Evolutionary conservation across 2,329 filamentous ascomycete genomes (phyloP).

Genomic region (Dothistroma pini): DNA sequence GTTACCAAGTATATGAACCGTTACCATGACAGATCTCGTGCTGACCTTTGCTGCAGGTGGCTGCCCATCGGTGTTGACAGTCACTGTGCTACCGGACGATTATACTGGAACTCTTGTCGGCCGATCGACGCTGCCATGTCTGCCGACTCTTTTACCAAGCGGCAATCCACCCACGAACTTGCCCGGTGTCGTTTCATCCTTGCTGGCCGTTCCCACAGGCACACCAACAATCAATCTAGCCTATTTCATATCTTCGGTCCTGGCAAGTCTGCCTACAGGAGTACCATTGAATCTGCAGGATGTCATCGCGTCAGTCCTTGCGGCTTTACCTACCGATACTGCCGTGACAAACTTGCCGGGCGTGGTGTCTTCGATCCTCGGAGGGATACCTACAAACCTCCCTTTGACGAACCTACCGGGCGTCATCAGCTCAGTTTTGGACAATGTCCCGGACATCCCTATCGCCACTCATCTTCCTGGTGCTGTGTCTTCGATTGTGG

Average conservation of each 20-base stretch:
- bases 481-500: not conserved
- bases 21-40: not conserved
- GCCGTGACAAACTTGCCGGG: not conserved
- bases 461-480: not conserved
- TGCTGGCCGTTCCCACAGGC: not conserved
- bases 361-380: not conserved
- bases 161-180: not conserved
- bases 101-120: not conserved
- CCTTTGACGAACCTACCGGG: not conserved
- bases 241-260: not conserved
- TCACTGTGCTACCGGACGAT: slow-evolving; percentile 3
- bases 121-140: not conserved
- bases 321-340: not conserved
- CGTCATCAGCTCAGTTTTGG: not conserved
- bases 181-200: not conserved
- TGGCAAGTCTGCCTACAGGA: not conserved
- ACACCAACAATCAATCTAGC: slow-evolving; percentile 1
- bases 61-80: slow-evolving; percentile 1
- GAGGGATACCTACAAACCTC: not conserved
- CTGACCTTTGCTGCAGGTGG: not conserved
- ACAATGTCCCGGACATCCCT: not conserved
- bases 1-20: not conserved
- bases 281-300: slow-evolving; percentile 4
- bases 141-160: slow-evolving; percentile 1
- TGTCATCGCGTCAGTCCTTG: slow-evolving; percentile 4